Percentiles rank a stretch among this genome's conserved stretches.
Conservation (phyloP, 2,329 filamentous ascomycete species). For the Lasiodiplodia sp. region DNA sequence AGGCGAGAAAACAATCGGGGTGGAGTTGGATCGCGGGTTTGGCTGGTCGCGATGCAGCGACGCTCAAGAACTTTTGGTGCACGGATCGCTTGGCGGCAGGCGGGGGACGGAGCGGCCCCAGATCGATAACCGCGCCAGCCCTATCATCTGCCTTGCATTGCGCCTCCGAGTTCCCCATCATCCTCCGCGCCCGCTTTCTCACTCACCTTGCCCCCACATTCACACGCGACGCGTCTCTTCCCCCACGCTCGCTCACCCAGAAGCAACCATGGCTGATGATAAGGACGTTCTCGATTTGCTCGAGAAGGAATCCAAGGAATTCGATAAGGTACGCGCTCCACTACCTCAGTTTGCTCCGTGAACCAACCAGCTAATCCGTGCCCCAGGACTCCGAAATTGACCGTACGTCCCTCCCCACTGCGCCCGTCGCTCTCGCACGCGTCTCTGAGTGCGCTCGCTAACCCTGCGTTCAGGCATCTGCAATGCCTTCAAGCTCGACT, state of each 20-base stretch:
- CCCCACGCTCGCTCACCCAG: conserved; percentile 1
- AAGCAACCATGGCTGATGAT: conserved; percentile 59
- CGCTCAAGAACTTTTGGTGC: conserved; percentile 28
- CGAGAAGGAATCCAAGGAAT: conserved; percentile 86
- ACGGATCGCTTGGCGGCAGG: not conserved
- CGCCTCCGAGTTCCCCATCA: not conserved
- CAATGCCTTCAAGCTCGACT: conserved; percentile 83
- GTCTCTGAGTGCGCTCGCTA: not conserved
- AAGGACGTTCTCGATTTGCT: conserved; percentile 70
- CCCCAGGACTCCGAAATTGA: conserved; percentile 90
- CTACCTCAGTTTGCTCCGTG: not conserved
- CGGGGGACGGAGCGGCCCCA: not conserved
- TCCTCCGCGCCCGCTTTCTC: conserved; percentile 5
- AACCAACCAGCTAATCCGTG: not conserved
- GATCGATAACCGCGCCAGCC: conserved; percentile 19
- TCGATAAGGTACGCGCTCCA: conserved; percentile 72
- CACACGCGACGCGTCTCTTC: not conserved
- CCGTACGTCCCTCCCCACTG: conserved; percentile 52
- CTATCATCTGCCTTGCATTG: conserved; percentile 12
- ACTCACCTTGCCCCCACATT: not conserved
- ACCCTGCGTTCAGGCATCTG: conserved; percentile 65
- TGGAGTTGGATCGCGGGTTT: not conserved
- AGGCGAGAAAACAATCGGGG: not conserved
- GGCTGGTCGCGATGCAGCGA: not conserved
- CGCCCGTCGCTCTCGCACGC: not conserved